Conservation (phyloP, 495 filamentous ascomycete genomes). For the Penicillium steckii region DNA sequence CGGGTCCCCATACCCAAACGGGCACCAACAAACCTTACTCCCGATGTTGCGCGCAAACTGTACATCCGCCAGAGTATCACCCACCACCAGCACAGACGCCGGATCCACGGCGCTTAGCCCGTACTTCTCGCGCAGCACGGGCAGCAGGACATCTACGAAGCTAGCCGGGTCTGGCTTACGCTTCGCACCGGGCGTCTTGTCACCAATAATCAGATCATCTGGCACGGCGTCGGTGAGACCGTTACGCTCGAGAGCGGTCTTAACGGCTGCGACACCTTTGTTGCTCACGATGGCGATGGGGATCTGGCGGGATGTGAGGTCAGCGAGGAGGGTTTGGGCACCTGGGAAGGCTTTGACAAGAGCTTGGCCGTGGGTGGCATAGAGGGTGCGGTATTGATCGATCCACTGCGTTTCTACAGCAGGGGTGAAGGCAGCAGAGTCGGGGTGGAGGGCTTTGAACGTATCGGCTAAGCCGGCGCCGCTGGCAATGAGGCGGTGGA, state of each 20-base stretch:
- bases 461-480: constrained; percentile 19
- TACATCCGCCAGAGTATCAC: constrained; percentile 25
- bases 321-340: constrained; percentile 15
- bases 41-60: constrained; percentile 21
- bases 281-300: constrained; percentile 29
- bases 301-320: constrained; percentile 10
- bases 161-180: constrained; percentile 28
- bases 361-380: constrained; percentile 23
- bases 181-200: constrained; percentile 18
- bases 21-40: constrained; percentile 22
- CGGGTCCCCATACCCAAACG: constrained; percentile 20
- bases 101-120: background rate
- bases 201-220: constrained; percentile 25
- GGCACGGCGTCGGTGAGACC: constrained; percentile 14
- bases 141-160: constrained; percentile 22
- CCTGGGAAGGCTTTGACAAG: constrained; percentile 23
- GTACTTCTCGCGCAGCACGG: constrained; percentile 9
- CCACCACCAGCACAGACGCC: constrained; percentile 19
- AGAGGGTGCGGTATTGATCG: constrained; percentile 23
- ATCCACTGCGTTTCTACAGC: constrained; percentile 16
- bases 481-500: constrained; percentile 22
- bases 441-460: constrained; percentile 19
- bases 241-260: constrained; percentile 18
- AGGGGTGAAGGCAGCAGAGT: constrained; percentile 7
- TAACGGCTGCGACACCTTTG: constrained; percentile 24